phyloP scores from a whole-genome alignment of 306 rosid species.

The Vigna unguiculata region DNA sequence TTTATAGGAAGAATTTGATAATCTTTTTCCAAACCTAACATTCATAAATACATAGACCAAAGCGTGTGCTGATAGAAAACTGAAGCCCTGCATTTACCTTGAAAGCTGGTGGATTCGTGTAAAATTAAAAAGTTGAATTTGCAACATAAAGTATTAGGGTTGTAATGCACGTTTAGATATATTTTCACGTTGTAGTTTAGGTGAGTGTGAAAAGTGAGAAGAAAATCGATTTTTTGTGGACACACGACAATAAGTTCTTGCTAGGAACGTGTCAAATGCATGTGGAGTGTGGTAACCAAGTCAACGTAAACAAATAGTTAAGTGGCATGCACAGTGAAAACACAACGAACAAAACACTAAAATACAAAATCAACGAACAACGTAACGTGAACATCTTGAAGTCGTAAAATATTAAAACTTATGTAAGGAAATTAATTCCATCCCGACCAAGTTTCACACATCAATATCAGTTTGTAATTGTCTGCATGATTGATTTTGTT shows the following conservation, averaged over 20 bases:
- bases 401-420: background rate
- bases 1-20: background rate
- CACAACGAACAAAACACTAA: too few species aligned
- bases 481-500: background rate
- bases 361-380: background rate
- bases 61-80: background rate
- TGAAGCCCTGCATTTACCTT: background rate
- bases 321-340: background rate
- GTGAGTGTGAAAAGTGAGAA: background rate
- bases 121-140: background rate
- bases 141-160: background rate
- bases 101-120: background rate
- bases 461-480: background rate
- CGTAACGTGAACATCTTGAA: background rate
- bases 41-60: background rate
- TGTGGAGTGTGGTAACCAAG: background rate
- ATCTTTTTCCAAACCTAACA: background rate
- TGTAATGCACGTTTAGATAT: background rate
- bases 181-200: background rate
- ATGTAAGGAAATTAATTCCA: too few species aligned
- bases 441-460: too few species aligned
- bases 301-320: slow-evolving; percentile 16
- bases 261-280: background rate
- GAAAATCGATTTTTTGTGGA: background rate
- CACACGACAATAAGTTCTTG: background rate